Conservation (phyloP, 2,329 filamentous ascomycete species). For the Aspergillus sp. region DNA sequence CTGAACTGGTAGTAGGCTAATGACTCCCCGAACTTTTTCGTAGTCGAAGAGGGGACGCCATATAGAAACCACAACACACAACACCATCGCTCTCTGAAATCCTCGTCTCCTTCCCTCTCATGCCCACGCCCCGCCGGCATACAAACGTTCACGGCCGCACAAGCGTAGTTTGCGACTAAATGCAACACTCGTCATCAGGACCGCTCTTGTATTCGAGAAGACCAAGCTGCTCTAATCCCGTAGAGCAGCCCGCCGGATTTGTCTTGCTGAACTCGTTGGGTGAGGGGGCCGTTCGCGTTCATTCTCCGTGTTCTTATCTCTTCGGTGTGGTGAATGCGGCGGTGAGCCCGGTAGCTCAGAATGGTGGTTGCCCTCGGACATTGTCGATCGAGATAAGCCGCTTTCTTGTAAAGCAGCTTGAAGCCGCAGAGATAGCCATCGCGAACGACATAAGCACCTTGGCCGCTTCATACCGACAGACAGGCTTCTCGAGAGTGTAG, state of each 20-base stretch:
- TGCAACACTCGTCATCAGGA: background rate
- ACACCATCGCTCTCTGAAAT: background rate
- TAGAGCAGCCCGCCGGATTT: background rate
- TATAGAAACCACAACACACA: background rate
- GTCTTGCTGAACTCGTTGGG: slow-evolving; percentile 3
- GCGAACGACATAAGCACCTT: slow-evolving; percentile 5
- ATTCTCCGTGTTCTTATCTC: slow-evolving; percentile 8
- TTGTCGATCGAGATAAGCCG: slow-evolving; percentile 7
- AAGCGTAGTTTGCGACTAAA: background rate
- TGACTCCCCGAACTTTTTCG: background rate
- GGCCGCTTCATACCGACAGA: background rate
- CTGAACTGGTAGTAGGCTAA: background rate
- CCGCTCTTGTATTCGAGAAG: background rate
- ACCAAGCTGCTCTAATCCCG: background rate
- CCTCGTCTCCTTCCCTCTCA: background rate
- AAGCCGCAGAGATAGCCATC: slow-evolving; percentile 11
- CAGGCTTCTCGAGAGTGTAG: background rate
- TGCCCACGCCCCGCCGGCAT: background rate
- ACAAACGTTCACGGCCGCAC: background rate
- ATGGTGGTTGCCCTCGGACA: background rate
- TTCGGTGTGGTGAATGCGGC: slow-evolving; percentile 1
- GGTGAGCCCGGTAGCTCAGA: background rate
- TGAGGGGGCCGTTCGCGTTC: slow-evolving; percentile 7
- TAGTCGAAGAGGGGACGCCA: background rate
- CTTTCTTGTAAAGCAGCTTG: slow-evolving; percentile 11